Conservation (phyloP, 805 yeast genomes). For the Kluyveromyces dobzhanskii region DNA sequence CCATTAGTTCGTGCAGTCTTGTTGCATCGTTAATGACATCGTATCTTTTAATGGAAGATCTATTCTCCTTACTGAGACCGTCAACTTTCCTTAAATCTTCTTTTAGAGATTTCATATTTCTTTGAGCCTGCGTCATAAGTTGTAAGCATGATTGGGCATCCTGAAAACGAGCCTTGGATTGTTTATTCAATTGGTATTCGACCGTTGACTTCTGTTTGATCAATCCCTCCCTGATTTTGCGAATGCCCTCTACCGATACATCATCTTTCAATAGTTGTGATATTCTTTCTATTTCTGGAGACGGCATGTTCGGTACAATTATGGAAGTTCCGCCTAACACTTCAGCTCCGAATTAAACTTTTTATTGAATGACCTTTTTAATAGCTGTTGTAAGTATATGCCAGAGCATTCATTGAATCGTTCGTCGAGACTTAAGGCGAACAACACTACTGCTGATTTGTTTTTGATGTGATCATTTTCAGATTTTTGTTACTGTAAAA, state of each 20-base stretch:
- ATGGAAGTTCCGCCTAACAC: too few relatives aligned
- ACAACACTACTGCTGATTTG: too few relatives aligned
- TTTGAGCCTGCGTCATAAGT: conserved; percentile 32
- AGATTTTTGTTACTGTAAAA: too few relatives aligned
- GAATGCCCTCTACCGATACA: conserved; percentile 47
- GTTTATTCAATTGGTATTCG: conserved; percentile 65
- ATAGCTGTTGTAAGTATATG: too few relatives aligned
- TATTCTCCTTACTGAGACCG: conserved; percentile 45
- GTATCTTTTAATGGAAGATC: conserved; percentile 54
- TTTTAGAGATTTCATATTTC: conserved; percentile 43
- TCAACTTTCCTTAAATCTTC: conserved; percentile 38
- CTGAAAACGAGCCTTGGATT: conserved; percentile 57
- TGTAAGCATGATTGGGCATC: conserved; percentile 40
- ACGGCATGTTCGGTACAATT: conserved; percentile 14
- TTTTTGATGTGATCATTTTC: too few relatives aligned
- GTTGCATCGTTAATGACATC: conserved; percentile 62
- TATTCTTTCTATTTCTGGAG: conserved; percentile 23
- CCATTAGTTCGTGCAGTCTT: conserved; percentile 60
- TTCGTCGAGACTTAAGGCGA: too few relatives aligned
- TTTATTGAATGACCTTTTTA: too few relatives aligned
- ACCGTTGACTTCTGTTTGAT: conserved; percentile 63
- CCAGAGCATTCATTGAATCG: too few relatives aligned
- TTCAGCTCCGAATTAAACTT: too few relatives aligned
- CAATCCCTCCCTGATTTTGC: conserved; percentile 45
- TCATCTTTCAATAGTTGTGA: conserved; percentile 32